Conservation (phyloP, 768 basidiomycete species). For the Trametes maxima region DNA sequence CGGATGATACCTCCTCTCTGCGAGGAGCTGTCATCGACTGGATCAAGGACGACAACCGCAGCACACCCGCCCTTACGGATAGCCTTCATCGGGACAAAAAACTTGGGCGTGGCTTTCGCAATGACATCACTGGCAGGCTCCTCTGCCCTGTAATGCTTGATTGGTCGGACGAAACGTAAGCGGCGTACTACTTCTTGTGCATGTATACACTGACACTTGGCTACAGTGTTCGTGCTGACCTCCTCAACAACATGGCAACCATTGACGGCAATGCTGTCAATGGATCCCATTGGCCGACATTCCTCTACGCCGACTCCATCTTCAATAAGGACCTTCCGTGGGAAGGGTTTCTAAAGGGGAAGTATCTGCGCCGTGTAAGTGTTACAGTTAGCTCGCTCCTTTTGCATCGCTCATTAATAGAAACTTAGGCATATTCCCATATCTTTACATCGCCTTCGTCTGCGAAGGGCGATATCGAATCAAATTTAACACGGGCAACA, state of each 20-base stretch:
- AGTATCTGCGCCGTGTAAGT: not conserved
- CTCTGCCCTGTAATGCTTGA: not conserved
- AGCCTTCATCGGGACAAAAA: not conserved
- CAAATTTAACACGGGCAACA: not conserved
- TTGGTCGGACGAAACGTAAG: not conserved
- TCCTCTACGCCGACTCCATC: not conserved
- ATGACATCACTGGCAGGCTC: not conserved
- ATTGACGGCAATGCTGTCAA: not conserved
- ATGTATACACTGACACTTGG: not conserved
- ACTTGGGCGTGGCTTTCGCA: not conserved
- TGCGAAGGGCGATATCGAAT: not conserved
- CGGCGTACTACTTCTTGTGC: too few species aligned
- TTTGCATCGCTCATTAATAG: not conserved
- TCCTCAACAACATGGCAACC: not conserved
- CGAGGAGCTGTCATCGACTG: constrained; percentile 1
- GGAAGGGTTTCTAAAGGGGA: not conserved
- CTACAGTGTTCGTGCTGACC: not conserved
- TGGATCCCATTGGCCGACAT: constrained; percentile 3
- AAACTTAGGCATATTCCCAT: not conserved
- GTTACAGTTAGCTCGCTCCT: not conserved
- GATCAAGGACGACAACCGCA: not conserved
- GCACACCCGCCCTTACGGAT: not conserved
- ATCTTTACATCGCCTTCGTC: not conserved
- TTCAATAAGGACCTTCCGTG: not conserved
- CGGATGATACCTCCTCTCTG: constrained; percentile 1